Evolutionary conservation across 768 basidiomycete species (phyloP).

Genomic region (Cantharellus anzutake): DNA sequence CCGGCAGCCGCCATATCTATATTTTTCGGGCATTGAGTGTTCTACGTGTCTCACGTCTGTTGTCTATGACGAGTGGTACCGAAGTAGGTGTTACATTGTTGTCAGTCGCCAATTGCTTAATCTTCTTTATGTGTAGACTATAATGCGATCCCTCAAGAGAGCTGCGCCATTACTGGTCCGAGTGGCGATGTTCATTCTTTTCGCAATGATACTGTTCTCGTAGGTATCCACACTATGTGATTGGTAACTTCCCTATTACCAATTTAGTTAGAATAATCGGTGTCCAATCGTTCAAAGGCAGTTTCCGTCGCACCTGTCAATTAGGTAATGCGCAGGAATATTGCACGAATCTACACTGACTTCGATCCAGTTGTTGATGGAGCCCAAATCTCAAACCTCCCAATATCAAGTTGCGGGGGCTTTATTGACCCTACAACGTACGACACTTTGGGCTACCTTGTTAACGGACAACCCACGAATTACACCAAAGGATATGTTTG

Average conservation of each 20-base stretch:
- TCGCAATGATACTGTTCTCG: constrained; percentile 81
- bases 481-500: constrained; percentile 73
- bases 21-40: constrained; percentile 81
- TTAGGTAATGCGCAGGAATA: constrained; percentile 7
- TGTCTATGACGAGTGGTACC: constrained; percentile 82
- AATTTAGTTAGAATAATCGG: constrained; percentile 52
- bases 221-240: constrained; percentile 19
- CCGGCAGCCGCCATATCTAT: constrained; percentile 46
- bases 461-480: constrained; percentile 20
- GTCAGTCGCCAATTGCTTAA: background rate
- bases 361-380: background rate
- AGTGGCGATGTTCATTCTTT: constrained; percentile 80
- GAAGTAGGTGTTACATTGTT: constrained; percentile 32
- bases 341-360: background rate
- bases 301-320: constrained; percentile 31
- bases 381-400: too few relatives aligned
- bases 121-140: constrained; percentile 30
- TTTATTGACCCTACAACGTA: constrained; percentile 45
- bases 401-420: constrained; percentile 58
- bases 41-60: constrained; percentile 57
- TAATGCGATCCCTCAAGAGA: constrained; percentile 81
- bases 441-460: constrained; percentile 24
- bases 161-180: constrained; percentile 77
- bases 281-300: constrained; percentile 85
- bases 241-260: background rate